Conservation (phyloP, 495 filamentous ascomycete species). For the Aspergillus diversus region DNA sequence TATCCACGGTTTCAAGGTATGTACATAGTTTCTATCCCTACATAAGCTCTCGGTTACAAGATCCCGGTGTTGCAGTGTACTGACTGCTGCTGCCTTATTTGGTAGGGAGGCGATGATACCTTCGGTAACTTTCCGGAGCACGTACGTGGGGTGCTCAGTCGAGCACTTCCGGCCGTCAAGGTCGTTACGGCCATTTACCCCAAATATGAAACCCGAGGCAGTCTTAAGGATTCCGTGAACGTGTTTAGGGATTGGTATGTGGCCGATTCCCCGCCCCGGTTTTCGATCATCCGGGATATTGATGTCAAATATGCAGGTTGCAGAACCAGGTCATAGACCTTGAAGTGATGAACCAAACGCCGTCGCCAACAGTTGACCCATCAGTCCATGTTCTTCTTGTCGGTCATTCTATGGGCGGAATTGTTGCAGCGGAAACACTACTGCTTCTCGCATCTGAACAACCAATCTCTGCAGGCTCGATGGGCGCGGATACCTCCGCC, state of each 20-base stretch:
- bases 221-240: constrained; percentile 76
- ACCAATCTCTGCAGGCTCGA: constrained; percentile 54
- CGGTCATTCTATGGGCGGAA: constrained; percentile 96
- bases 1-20: constrained; percentile 96
- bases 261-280: background rate
- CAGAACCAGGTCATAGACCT: constrained; percentile 91
- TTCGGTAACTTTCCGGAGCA: constrained; percentile 79
- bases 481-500: constrained; percentile 28
- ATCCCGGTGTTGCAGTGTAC: background rate
- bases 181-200: constrained; percentile 79
- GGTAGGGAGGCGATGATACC: constrained; percentile 83
- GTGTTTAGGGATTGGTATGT: constrained; percentile 84
- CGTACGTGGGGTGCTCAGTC: constrained; percentile 68
- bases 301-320: constrained; percentile 59
- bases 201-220: constrained; percentile 88
- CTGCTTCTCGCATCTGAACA: constrained; percentile 70
- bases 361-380: constrained; percentile 86
- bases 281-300: background rate
- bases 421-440: constrained; percentile 88
- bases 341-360: constrained; percentile 80
- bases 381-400: constrained; percentile 82
- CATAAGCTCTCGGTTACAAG: no score
- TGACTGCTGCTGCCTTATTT: background rate
- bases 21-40: constrained; percentile 8
- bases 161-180: constrained; percentile 72